Evolutionary conservation across 169 alveolate species (phyloP).

Genomic region (Plasmodium cynomolgi): DNA sequence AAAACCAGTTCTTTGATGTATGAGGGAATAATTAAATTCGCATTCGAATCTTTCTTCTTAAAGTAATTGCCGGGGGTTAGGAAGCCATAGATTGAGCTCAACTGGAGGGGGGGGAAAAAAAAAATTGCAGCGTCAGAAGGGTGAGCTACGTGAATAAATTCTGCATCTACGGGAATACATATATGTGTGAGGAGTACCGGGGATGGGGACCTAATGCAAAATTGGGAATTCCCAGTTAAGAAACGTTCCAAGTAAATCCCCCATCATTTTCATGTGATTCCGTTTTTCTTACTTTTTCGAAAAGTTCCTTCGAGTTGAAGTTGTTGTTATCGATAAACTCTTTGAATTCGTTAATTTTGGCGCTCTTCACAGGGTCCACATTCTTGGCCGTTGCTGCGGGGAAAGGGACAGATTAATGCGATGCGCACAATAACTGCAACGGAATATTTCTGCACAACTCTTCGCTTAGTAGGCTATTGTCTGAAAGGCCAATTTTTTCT

Average conservation of each 20-base stretch:
- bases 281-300: slow-evolving; percentile 26
- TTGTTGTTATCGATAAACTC: slow-evolving; percentile 32
- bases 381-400: slow-evolving; percentile 19
- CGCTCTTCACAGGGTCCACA: slow-evolving; percentile 19
- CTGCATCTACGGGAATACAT: not conserved
- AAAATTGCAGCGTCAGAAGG: not conserved
- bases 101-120: slow-evolving; percentile 37
- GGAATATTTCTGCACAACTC: not conserved
- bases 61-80: slow-evolving; percentile 60
- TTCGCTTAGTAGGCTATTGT: not conserved
- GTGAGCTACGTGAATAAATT: not conserved
- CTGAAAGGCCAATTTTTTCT: not conserved
- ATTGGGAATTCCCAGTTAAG: not conserved
- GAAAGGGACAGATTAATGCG: not conserved
- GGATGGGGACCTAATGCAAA: not conserved
- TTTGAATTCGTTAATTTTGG: slow-evolving; percentile 43
- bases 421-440: not conserved
- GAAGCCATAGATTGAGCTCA: slow-evolving; percentile 50
- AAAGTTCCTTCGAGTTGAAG: slow-evolving; percentile 44
- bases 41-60: slow-evolving; percentile 11
- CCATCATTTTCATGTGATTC: not conserved
- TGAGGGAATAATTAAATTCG: slow-evolving; percentile 31
- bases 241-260: not conserved
- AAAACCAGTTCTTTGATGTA: slow-evolving; percentile 82
- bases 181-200: not conserved